Conservation (phyloP, 2,329 filamentous ascomycete genomes). For the Catunica adiposa region DNA sequence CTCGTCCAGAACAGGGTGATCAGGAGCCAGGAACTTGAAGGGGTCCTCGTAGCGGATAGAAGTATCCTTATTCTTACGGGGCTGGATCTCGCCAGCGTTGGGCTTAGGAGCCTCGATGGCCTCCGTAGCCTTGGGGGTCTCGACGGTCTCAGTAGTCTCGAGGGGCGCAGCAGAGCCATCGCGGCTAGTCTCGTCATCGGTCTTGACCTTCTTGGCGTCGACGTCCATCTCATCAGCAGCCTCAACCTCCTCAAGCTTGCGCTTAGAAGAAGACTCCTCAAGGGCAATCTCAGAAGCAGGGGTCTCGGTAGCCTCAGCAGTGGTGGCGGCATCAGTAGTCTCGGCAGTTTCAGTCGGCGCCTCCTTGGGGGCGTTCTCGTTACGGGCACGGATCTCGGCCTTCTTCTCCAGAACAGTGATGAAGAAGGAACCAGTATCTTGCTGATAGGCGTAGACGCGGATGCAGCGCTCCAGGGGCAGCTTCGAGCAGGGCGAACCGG, state of each 20-base stretch:
- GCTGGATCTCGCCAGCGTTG: slow-evolving; percentile 1
- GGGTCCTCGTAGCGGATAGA: slow-evolving; percentile 52
- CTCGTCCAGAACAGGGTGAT: slow-evolving; percentile 57
- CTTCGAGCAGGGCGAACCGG: slow-evolving; percentile 35
- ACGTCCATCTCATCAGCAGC: slow-evolving; percentile 22
- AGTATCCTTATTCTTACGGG: slow-evolving; percentile 27
- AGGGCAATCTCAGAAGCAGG: slow-evolving; percentile 18
- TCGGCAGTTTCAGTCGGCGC: slow-evolving; percentile 16
- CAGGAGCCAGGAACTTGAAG: slow-evolving; percentile 71
- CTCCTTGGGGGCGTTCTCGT: slow-evolving; percentile 40
- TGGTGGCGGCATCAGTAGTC: not conserved
- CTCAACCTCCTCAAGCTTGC: slow-evolving; percentile 23
- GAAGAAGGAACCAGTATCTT: slow-evolving; percentile 96
- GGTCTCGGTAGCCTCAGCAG: slow-evolving; percentile 16
- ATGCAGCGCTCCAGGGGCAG: slow-evolving; percentile 81
- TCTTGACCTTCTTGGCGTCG: slow-evolving; percentile 21
- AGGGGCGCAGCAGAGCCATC: slow-evolving; percentile 12
- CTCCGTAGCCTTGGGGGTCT: slow-evolving; percentile 12
- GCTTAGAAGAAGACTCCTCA: slow-evolving; percentile 22
- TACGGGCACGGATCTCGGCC: slow-evolving; percentile 63
- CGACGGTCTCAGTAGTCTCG: not conserved
- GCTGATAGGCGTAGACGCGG: slow-evolving; percentile 83
- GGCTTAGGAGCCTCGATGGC: slow-evolving; percentile 6
- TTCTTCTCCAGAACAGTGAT: slow-evolving; percentile 90
- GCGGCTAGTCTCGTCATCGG: slow-evolving; percentile 15